phyloP scores from a whole-genome alignment of 805 yeast genomes.

The Spathaspora sp. region DNA sequence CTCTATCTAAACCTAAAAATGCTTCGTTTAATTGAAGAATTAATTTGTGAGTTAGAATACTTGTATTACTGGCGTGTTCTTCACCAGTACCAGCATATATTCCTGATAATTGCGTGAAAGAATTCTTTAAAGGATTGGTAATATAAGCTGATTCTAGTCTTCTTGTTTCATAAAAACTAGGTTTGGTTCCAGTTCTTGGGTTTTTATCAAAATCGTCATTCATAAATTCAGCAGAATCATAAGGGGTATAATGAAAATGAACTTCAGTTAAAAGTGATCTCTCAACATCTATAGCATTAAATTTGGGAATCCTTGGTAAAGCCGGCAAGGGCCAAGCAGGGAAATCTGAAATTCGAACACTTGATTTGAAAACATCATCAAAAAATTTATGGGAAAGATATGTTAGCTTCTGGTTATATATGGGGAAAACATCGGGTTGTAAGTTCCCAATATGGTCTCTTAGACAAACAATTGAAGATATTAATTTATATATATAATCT shows the following conservation, averaged over 20 bases:
- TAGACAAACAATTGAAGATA: conserved; percentile 79
- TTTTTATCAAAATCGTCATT: conserved; percentile 8
- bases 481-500: conserved; percentile 56
- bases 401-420: conserved; percentile 61
- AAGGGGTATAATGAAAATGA: conserved; percentile 53
- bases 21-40: conserved; percentile 52
- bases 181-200: conserved; percentile 8
- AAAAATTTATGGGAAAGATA: conserved; percentile 61
- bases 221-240: conserved; percentile 40
- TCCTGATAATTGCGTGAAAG: conserved; percentile 47
- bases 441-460: conserved; percentile 79
- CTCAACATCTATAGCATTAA: conserved; percentile 74
- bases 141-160: conserved; percentile 65
- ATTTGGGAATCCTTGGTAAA: conserved; percentile 58
- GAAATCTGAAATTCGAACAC: conserved; percentile 10
- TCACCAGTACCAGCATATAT: conserved; percentile 38
- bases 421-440: conserved; percentile 76
- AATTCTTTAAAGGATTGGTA: conserved; percentile 60
- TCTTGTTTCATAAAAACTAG: conserved; percentile 53
- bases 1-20: conserved; percentile 39
- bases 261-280: conserved; percentile 73
- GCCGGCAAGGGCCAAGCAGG: conserved; percentile 80
- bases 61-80: conserved; percentile 8
- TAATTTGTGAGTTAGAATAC: conserved; percentile 43
- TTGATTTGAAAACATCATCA: conserved; percentile 26